A percentile compares a stretch with the other conserved stretches of the same genome.
phyloP scores from a whole-genome alignment of 2,329 filamentous ascomycete species.

The Zymoseptoria pseudotritici region DNA sequence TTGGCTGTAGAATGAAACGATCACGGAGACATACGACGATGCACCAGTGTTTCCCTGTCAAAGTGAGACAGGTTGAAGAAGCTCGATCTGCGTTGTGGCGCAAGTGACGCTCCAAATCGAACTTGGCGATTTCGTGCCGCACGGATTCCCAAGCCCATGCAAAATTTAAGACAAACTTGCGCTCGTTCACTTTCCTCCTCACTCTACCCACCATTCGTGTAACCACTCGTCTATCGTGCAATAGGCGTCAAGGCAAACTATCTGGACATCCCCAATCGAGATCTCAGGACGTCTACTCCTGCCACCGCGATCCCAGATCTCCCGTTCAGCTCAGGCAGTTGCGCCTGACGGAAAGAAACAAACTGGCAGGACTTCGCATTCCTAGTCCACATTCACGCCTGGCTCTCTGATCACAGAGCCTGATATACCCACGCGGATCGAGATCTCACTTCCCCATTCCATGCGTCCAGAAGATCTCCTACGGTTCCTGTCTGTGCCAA shows the following conservation, averaged over 20 bases:
- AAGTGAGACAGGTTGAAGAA: background rate
- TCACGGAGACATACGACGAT: background rate
- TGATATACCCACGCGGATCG: background rate
- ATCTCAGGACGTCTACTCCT: background rate
- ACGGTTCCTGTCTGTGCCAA: constrained; percentile 88
- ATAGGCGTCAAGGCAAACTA: background rate
- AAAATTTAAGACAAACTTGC: background rate
- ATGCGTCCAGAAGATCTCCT: constrained; percentile 90
- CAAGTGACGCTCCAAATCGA: background rate
- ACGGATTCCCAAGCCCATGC: background rate
- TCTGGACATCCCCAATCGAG: background rate
- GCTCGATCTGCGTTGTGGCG: background rate
- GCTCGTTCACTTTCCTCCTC: background rate
- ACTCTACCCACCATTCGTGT: background rate
- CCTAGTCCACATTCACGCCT: background rate
- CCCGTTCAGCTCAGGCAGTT: background rate
- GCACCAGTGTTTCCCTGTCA: background rate
- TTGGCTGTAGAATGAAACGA: background rate
- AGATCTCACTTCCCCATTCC: constrained; percentile 38
- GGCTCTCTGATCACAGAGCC: constrained; percentile 11
- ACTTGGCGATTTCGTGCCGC: background rate
- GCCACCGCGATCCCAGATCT: background rate
- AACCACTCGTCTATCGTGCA: background rate
- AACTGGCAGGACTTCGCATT: background rate
- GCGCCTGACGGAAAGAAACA: background rate